Base-by-base conservation (phyloP, 805 yeast species). In the Middelhovenomyces tepae region DNA sequence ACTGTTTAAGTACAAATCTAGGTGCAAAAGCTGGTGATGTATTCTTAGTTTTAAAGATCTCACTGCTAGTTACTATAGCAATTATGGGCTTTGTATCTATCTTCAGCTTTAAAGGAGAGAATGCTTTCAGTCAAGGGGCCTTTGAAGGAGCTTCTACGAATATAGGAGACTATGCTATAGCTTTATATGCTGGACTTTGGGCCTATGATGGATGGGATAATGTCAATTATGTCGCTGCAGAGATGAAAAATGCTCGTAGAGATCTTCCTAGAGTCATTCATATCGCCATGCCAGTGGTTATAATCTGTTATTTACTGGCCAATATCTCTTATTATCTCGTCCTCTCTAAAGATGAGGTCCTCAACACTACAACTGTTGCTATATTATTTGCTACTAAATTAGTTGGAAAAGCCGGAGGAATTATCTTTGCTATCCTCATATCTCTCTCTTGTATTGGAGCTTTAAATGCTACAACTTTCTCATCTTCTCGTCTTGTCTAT, bases 301-400 rank as follows among this genome's bases (percentile, higher is more conserved):
- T 59, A 15, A 11, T 45, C 5, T 50, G 55, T 16, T 62, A 62
- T 40, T 19, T 59, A 14, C 35, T 52, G 13, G 59, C 61, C 10
- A 62, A 61, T 36, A 16, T 52, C 10, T 53, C 62, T 4, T 62
- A 62, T 43, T 61, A 75, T 51, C 86, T 85, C 3, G 89, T 84
- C 30, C 83, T 86, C 25, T 82, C 87, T 36, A 67, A 69, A 40
- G 78, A 74, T 4, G 75, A 66, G 27, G 41, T 61, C 8, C 45
- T 48, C 15, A 31, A 40, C 3, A 45, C 63, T 3, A 46, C 55
- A 9, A 55, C 64, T 1, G 61, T 62, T 3, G 62, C 62, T 4
- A 37, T 61, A 22, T 44, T 54, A 4, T 45, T 62, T 23, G 60
- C 59, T 17, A 33, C 43, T 3, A 38, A 40, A 20, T 45, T 57